Evolutionary conservation across 306 rosid species (phyloP), one percentile per base, ranked within the genome.

Genomic region (Inga laurina): DNA sequence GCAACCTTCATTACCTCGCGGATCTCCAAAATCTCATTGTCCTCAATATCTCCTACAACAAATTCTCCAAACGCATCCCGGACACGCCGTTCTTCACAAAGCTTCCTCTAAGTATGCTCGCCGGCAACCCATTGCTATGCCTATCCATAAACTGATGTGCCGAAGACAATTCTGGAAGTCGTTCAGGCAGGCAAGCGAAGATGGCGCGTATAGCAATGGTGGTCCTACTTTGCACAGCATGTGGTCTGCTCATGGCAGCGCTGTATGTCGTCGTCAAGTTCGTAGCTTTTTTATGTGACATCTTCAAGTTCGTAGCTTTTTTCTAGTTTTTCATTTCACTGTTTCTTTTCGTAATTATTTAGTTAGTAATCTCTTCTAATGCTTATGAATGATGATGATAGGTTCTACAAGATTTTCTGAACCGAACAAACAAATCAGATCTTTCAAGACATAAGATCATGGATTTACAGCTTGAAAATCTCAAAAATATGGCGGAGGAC

Each of bases 331-430:
- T n/a, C n/a, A n/a, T n/a, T n/a, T n/a, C n/a, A n/a, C n/a, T n/a
- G n/a, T n/a, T n/a, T n/a, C n/a, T n/a, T n/a, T n/a, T n/a, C n/a
- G n/a, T n/a, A n/a, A n/a, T n/a, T n/a, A n/a, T n/a, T n/a, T n/a
- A n/a, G n/a, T n/a, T n/a, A n/a, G n/a, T n/a, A 27, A 52, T 71
- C 44, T 56, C 79, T 66, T 88, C 82, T 84, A 84, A 85, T 19
- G 7, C 78, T 79, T 56, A 70, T 44, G 45, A 72, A 35, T 78
- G 62, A 78, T 82, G 74, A 81, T 81, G 85, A 45, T 89, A 97
- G 99, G 91, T 90, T 85, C 98, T 97, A 80, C 97, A 92, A 88
- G 97, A 97, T 77, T 97, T 97, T 84, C 86, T 97, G 84, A 92
- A 82, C 85, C 91, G 83, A 82, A 90, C 88, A 87, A 97, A 91